Percentiles rank a stretch among this genome's conserved stretches.
Evolutionary conservation across 2,329 filamentous ascomycete species (phyloP).

Genomic region (Blumeriella jaapii): DNA sequence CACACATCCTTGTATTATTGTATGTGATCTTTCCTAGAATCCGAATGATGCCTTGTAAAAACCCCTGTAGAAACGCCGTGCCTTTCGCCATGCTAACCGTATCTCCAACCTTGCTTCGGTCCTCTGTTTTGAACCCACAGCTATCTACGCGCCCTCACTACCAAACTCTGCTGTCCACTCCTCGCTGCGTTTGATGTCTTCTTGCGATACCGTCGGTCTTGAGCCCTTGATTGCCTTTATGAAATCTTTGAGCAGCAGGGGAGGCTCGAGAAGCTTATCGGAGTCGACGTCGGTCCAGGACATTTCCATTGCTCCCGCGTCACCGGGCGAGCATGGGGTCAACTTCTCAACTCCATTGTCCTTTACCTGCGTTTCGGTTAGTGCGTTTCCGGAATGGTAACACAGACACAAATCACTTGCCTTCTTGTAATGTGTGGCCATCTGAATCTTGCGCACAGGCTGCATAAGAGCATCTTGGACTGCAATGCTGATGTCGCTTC

Average conservation of each 20-base stretch:
- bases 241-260: slow-evolving; percentile 83
- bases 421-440: slow-evolving; percentile 94
- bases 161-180: slow-evolving; percentile 97
- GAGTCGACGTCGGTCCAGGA: slow-evolving; percentile 80
- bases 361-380: slow-evolving; percentile 43
- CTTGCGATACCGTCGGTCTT: slow-evolving; percentile 78
- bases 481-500: slow-evolving; percentile 89
- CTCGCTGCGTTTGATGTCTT: slow-evolving; percentile 71
- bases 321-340: slow-evolving; percentile 90
- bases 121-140: background rate
- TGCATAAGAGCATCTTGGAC: slow-evolving; percentile 97
- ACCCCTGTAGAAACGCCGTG: slow-evolving; percentile 15
- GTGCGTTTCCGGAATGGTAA: background rate
- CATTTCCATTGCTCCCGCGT: slow-evolving; percentile 80
- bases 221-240: slow-evolving; percentile 81
- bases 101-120: slow-evolving; percentile 3
- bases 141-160: slow-evolving; percentile 54
- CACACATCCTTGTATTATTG: too few species aligned
- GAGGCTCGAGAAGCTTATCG: slow-evolving; percentile 75
- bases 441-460: slow-evolving; percentile 91
- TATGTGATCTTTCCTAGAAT: too few species aligned
- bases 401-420: slow-evolving; percentile 34
- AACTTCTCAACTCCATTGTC: slow-evolving; percentile 56
- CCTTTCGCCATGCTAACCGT: slow-evolving; percentile 15
- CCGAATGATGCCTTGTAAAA: too few species aligned